Percentiles rank a stretch among this genome's conserved stretches.
phyloP scores from a whole-genome alignment of 768 basidiomycete genomes.

The Lentinus brumalis region DNA sequence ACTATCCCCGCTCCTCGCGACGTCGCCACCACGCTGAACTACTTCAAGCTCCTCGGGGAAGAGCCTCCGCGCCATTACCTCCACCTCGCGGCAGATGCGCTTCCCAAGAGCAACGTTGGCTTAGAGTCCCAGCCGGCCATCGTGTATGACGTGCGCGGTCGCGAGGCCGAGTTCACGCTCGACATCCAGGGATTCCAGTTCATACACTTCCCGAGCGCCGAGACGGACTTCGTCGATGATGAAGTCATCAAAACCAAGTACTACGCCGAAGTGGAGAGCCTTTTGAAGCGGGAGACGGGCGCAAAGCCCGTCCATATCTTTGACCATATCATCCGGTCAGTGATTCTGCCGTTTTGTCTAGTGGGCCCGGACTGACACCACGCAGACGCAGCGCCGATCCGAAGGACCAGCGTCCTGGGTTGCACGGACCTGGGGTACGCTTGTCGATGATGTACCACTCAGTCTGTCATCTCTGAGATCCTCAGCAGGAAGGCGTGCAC shows the following conservation, averaged over 20 bases:
- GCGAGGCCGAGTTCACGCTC: slow-evolving; percentile 26
- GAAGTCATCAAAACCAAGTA: slow-evolving; percentile 38
- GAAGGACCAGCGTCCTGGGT: slow-evolving; percentile 28
- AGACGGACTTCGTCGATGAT: slow-evolving; percentile 45
- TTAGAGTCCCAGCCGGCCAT: slow-evolving; percentile 13
- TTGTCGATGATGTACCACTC: background rate
- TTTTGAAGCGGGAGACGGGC: slow-evolving; percentile 41
- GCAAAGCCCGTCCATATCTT: slow-evolving; percentile 44
- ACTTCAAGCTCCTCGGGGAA: slow-evolving; percentile 21
- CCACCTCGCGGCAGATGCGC: slow-evolving; percentile 28
- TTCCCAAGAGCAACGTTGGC: slow-evolving; percentile 29
- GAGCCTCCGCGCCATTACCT: slow-evolving; percentile 35
- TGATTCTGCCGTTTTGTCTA: background rate
- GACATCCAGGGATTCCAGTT: slow-evolving; percentile 47
- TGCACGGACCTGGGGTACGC: slow-evolving; percentile 3
- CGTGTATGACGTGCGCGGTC: slow-evolving; percentile 26
- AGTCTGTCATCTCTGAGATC: background rate
- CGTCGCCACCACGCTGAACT: slow-evolving; percentile 36
- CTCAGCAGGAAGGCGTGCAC: slow-evolving; percentile 38
- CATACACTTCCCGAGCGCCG: slow-evolving; percentile 31
- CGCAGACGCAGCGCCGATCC: slow-evolving; percentile 13
- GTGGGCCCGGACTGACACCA: background rate
- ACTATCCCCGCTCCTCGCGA: slow-evolving; percentile 30
- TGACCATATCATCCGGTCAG: slow-evolving; percentile 44
- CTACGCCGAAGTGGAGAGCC: slow-evolving; percentile 42